These are phyloP conservation scores for Wickerhamomyces pijperi DNA, from an alignment of 805 yeast genomes.

Conservation along the genomic window DNA sequence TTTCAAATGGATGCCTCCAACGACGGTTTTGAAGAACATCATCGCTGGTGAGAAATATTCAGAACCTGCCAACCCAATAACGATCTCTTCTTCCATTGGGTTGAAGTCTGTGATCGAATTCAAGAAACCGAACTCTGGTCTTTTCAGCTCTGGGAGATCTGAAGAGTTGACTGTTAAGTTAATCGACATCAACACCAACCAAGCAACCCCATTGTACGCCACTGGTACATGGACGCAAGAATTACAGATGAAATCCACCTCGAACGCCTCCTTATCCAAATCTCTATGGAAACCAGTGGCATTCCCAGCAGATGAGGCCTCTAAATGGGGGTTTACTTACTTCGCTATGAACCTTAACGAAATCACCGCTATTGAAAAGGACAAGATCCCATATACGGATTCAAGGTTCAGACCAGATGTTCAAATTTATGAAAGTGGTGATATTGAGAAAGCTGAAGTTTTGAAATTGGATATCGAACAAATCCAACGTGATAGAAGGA, in stretches of 20 bases:
- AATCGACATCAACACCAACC: slow-evolving; percentile 8
- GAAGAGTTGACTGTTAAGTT: slow-evolving; percentile 43
- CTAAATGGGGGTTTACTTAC: slow-evolving; percentile 76
- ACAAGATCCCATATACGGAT: slow-evolving; percentile 68
- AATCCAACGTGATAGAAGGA: slow-evolving; percentile 69
- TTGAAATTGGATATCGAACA: slow-evolving; percentile 65
- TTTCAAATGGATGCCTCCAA: slow-evolving; percentile 75
- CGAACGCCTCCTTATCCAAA: slow-evolving; percentile 20
- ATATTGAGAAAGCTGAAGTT: slow-evolving; percentile 59
- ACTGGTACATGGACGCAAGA: slow-evolving; percentile 81
- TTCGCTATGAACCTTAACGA: slow-evolving; percentile 79
- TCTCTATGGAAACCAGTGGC: slow-evolving; percentile 64
- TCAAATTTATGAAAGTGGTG: slow-evolving; percentile 56
- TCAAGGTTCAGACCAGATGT: slow-evolving; percentile 87
- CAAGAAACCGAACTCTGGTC: slow-evolving; percentile 46
- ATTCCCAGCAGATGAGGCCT: slow-evolving; percentile 42
- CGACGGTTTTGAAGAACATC: slow-evolving; percentile 70
- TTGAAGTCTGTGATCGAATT: slow-evolving; percentile 61
- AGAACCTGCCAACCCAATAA: slow-evolving; percentile 69
- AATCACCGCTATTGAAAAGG: slow-evolving; percentile 60
- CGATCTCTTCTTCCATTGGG: slow-evolving; percentile 60
- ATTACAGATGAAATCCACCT: slow-evolving; percentile 27
- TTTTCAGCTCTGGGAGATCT: slow-evolving; percentile 70
- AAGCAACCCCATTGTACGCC: slow-evolving; percentile 12
- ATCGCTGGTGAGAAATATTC: slow-evolving; percentile 92